Evolutionary conservation across 169 alveolate genomes (phyloP).

Genomic region (Pseudocohnilembus persalinus): DNA sequence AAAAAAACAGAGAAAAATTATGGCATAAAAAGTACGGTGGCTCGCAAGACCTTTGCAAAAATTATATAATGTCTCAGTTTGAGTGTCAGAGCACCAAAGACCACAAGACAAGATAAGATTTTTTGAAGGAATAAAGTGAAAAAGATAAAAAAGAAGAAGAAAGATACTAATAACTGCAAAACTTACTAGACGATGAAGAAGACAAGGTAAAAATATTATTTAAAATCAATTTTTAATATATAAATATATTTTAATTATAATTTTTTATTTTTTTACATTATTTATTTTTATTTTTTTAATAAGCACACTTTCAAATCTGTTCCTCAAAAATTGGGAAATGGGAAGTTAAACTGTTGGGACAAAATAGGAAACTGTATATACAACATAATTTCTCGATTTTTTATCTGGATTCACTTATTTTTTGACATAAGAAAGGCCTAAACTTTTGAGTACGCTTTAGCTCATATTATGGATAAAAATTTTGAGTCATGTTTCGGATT

Average conservation of each 20-base stretch:
- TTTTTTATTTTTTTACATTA: too few species aligned
- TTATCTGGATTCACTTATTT: background rate
- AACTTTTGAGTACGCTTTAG: constrained; percentile 40
- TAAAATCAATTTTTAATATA: background rate
- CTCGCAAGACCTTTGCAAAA: background rate
- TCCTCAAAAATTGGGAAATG: too few species aligned
- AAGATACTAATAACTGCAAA: too few species aligned
- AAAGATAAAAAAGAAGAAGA: background rate
- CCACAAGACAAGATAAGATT: background rate
- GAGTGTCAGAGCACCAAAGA: background rate
- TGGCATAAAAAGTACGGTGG: too few species aligned
- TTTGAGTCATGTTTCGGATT: constrained; percentile 28
- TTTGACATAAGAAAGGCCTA: constrained; percentile 1
- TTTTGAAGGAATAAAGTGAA: background rate
- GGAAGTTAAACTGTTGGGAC: too few species aligned
- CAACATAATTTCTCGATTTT: too few species aligned
- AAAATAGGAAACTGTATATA: too few species aligned
- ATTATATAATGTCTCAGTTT: background rate
- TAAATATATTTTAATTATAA: too few species aligned
- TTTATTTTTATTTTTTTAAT: too few species aligned
- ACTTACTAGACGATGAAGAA: background rate
- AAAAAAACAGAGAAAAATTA: too few species aligned
- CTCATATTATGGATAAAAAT: constrained; percentile 39
- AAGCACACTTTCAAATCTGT: too few species aligned
- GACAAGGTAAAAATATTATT: background rate